phyloP scores from a whole-genome alignment of 345 rosid species.

The Bruguiera gymnorhiza region DNA sequence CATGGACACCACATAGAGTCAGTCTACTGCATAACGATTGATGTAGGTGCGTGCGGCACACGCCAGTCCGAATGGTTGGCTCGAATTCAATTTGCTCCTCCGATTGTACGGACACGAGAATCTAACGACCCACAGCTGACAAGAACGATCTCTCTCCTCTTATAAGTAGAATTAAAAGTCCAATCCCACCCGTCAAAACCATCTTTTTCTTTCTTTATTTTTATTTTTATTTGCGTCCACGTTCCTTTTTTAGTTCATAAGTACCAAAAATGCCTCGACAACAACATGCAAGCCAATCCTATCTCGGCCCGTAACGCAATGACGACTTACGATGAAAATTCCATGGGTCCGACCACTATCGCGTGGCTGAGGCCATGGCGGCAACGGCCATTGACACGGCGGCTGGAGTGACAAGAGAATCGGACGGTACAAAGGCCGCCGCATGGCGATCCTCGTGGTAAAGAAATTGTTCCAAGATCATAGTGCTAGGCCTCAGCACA shows the following conservation, averaged over 20 bases:
- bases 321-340: neutral
- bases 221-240: neutral
- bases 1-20: neutral
- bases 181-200: neutral
- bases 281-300: neutral
- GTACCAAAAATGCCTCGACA: neutral
- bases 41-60: constrained; percentile 24
- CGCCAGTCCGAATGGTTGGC: constrained; percentile 9
- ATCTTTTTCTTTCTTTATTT: neutral
- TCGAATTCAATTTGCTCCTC: neutral
- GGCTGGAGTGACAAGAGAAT: neutral
- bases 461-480: constrained; percentile 51
- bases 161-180: too few species aligned
- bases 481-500: constrained; percentile 52
- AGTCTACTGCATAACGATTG: constrained; percentile 1
- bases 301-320: too few species aligned
- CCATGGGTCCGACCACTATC: constrained; percentile 10
- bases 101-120: constrained; percentile 24
- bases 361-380: constrained; percentile 46
- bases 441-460: constrained; percentile 23
- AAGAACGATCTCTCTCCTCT: too few species aligned
- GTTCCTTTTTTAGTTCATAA: neutral
- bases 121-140: constrained; percentile 2
- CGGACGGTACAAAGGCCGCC: constrained; percentile 31
- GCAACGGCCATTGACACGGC: constrained; percentile 26